phyloP scores from a whole-genome alignment of 495 filamentous ascomycete genomes.

The Talaromyces ruber region DNA sequence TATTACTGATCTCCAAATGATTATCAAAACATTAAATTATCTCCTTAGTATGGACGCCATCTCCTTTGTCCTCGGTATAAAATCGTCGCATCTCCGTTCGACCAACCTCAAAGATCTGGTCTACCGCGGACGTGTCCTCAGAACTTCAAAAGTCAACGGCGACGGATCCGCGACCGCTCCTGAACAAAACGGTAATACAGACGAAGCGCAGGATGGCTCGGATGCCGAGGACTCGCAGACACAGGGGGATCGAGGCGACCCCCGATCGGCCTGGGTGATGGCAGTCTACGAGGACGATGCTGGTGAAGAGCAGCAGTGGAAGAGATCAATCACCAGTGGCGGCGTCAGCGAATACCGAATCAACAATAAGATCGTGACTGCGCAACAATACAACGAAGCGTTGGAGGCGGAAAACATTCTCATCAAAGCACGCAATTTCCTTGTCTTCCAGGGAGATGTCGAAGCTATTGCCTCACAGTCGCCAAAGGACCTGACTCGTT shows the following conservation, averaged over 20 bases:
- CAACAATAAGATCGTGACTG: conserved; percentile 82
- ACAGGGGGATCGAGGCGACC: conserved; percentile 57
- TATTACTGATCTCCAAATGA: neutral
- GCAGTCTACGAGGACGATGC: conserved; percentile 98
- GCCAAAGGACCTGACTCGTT: conserved; percentile 82
- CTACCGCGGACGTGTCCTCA: conserved; percentile 90
- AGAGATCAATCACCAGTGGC: conserved; percentile 79
- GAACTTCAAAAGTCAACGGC: conserved; percentile 81
- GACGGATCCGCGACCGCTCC: conserved; percentile 62
- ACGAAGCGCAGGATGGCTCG: conserved; percentile 42
- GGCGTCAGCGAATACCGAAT: conserved; percentile 95
- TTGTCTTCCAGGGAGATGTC: conserved; percentile 97
- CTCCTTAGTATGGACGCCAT: conserved; percentile 89
- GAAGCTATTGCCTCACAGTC: conserved; percentile 96
- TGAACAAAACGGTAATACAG: conserved; percentile 44
- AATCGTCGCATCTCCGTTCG: conserved; percentile 92
- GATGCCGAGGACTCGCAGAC: conserved; percentile 46
- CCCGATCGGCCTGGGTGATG: conserved; percentile 96
- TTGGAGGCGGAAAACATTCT: conserved; percentile 92
- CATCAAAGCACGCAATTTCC: conserved; percentile 95
- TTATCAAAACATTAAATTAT: neutral
- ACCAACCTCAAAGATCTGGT: conserved; percentile 91
- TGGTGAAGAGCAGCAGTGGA: conserved; percentile 92
- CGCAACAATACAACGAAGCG: conserved; percentile 87
- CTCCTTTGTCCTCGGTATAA: conserved; percentile 97